Base-by-base conservation (phyloP, 2,329 filamentous ascomycete species). In the Ophiobolus disseminans region DNA sequence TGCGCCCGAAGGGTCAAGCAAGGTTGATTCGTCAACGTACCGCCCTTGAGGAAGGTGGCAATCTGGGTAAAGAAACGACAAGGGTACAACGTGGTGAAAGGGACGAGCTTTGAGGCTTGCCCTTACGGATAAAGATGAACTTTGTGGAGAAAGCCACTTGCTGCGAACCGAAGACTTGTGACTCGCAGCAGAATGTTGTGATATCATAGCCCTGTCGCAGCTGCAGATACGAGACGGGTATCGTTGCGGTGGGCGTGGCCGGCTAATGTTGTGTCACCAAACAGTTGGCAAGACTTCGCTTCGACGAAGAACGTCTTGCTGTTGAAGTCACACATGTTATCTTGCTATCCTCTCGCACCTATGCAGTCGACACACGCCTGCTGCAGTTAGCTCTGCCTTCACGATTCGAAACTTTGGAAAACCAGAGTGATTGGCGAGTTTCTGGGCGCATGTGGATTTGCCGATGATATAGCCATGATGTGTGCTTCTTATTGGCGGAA, bases 191-290 rank as follows among this genome's bases (percentile, higher is more conserved):
- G 22, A 17, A 37, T 16, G 32, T 22, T 42, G 32, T 48, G 31
- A 34, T 38, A 45, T 30, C 32, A 20, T 40, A 19, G 30, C 19
- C 21, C n/a, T 37, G 22, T 5, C 20, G 23, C 40, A 30, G 19
- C 17, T 32, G 45, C 42, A 53, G 30, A 47, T 43, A 41, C 38
- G 53, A 45, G 34, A 40, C 32, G 37, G 40, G 36, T 40, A 42
- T 42, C 30, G 35, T 23, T 23, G 19, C 23, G 25, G 30, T 14
- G 40, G n/a, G 17, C 23, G 42, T 47, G 47, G 46, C 56, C 48
- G 56, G 56, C 32, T 58, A 58, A 56, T 54, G 25, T 42, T 52
- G 42, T 42, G 35, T 50, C 31, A 37, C 34, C 28, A 7, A 21
- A 28, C 28, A 22, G 34, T 26, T 11, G 35, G 19, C 40, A 40